Conservation (phyloP, 1,284 basidiomycete species). For the Trametes sp. region DNA sequence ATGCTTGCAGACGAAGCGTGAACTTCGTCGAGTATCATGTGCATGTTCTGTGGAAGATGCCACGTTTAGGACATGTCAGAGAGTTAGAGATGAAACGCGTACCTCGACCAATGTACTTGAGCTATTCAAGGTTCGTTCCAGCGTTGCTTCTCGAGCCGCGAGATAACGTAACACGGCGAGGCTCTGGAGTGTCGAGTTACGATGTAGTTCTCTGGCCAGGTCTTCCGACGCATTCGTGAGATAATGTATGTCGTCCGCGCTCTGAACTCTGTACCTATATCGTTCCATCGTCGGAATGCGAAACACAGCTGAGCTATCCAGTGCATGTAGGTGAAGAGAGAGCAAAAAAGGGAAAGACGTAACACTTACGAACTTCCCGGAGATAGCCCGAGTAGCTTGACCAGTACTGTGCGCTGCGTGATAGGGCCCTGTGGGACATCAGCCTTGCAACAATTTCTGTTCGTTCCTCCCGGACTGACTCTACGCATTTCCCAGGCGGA, state of each 20-base stretch:
- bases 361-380: conserved; percentile 70
- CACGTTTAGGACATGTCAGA: not conserved
- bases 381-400: conserved; percentile 84
- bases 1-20: conserved; percentile 35
- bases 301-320: conserved; percentile 72
- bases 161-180: conserved; percentile 57
- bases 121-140: conserved; percentile 38
- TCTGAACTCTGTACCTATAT: conserved; percentile 61
- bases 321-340: not conserved
- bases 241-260: not conserved
- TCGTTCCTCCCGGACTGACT: conserved; percentile 28
- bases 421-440: conserved; percentile 60
- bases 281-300: conserved; percentile 74
- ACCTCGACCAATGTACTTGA: conserved; percentile 44
- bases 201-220: conserved; percentile 69
- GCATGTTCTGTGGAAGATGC: conserved; percentile 38
- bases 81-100: conserved; percentile 6
- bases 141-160: conserved; percentile 50
- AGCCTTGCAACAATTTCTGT: not conserved
- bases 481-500: conserved; percentile 37
- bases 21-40: conserved; percentile 36
- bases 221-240: conserved; percentile 49
- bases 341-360: conserved; percentile 15
- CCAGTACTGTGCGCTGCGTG: conserved; percentile 81
- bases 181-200: conserved; percentile 68